phyloP scores from a whole-genome alignment of 1,139 yeast species.

The Pichia sp. region DNA sequence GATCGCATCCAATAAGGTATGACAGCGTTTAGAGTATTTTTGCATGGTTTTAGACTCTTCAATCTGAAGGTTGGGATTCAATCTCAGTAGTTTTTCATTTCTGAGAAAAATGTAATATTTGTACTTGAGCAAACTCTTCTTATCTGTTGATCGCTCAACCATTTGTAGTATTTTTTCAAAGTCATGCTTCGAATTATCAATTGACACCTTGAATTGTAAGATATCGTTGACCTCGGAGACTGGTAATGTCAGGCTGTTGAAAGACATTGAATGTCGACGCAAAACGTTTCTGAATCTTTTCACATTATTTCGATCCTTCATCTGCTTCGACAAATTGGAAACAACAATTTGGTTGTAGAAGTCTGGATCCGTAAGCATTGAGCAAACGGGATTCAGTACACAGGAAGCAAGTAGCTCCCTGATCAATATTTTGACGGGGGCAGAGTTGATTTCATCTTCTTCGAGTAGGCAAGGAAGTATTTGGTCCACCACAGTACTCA shows the following conservation, averaged over 20 bases:
- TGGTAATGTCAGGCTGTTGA: background rate
- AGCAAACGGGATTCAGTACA: slow-evolving; percentile 50
- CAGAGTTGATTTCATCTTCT: slow-evolving; percentile 45
- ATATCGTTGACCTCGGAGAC: slow-evolving; percentile 13
- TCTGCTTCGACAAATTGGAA: slow-evolving; percentile 55
- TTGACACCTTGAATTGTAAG: background rate
- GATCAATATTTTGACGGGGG: slow-evolving; percentile 46
- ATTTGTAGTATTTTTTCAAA: slow-evolving; percentile 5
- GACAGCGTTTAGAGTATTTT: slow-evolving; percentile 8
- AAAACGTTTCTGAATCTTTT: slow-evolving; percentile 66
- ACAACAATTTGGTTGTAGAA: slow-evolving; percentile 67
- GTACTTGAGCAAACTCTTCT: slow-evolving; percentile 39
- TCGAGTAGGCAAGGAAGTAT: slow-evolving; percentile 52
- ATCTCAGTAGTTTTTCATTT: slow-evolving; percentile 1
- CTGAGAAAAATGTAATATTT: slow-evolving; percentile 39
- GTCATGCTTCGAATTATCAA: slow-evolving; percentile 5
- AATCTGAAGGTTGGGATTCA: background rate
- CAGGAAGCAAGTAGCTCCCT: slow-evolving; percentile 62
- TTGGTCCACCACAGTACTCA: slow-evolving; percentile 41
- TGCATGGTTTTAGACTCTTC: slow-evolving; percentile 10
- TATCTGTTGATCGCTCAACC: slow-evolving; percentile 3
- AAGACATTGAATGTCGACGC: slow-evolving; percentile 50
- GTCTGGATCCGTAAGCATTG: slow-evolving; percentile 66
- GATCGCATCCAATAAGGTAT: slow-evolving; percentile 1
- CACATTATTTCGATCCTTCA: slow-evolving; percentile 75